Conservation (phyloP, 352 stramenopile species). For the Pythium volutum region DNA sequence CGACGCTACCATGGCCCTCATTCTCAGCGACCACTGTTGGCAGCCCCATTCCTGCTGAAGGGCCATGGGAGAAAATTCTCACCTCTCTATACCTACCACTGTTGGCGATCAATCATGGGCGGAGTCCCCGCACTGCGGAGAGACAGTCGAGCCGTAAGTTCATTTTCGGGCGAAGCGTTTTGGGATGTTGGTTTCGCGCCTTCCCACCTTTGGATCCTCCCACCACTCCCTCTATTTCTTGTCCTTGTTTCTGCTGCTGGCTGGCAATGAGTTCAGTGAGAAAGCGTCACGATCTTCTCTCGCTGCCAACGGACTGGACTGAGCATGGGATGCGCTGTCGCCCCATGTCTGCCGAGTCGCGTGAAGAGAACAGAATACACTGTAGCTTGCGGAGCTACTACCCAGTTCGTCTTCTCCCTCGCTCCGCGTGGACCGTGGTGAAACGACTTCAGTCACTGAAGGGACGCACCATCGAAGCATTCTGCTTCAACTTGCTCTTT, state of each 20-base stretch:
- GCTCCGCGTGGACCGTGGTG: not conserved
- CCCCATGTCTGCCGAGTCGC: not conserved
- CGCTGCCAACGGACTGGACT: not conserved
- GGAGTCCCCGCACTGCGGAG: no score
- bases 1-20: not conserved
- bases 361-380: no score
- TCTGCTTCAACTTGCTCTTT: not conserved
- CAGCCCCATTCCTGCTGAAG: not conserved
- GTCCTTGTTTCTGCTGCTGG: not conserved
- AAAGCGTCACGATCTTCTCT: not conserved
- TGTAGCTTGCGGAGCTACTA: no score
- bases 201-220: not conserved
- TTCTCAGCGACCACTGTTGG: not conserved
- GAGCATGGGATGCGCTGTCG: not conserved
- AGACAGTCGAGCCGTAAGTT: not conserved
- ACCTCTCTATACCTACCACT: no score
- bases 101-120: no score
- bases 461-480: not conserved
- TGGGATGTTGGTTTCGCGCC: not conserved
- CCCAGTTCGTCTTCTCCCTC: slow-evolving; percentile 6
- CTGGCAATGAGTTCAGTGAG: not conserved
- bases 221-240: not conserved
- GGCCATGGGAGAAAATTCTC: not conserved
- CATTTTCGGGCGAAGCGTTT: not conserved
- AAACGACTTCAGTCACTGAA: not conserved